Conservation (phyloP, 306 rosid species). For the Lotus japonicus region DNA sequence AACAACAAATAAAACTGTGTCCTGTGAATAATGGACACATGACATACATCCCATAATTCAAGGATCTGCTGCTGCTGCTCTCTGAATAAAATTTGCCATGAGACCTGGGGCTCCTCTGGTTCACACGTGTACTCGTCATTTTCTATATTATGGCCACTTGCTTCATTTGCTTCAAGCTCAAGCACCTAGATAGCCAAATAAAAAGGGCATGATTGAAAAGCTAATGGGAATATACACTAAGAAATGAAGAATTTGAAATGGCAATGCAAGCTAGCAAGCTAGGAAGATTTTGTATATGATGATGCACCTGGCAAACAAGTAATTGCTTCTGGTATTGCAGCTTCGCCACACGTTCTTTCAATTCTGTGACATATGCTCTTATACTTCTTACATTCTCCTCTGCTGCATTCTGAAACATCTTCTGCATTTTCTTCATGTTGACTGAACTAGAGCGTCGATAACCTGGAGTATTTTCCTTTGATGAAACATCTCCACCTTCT, state of each 20-base stretch:
- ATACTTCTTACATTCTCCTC: constrained; percentile 99
- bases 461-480: constrained; percentile 76
- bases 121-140: constrained; percentile 51
- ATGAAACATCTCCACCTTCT: constrained; percentile 79
- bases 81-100: constrained; percentile 79
- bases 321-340: constrained; percentile 96
- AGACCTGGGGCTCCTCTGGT: constrained; percentile 53
- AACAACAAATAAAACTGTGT: constrained; percentile 91
- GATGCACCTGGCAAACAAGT: constrained; percentile 84
- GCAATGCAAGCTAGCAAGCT: not conserved
- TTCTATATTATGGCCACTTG: constrained; percentile 69
- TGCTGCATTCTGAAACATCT: constrained; percentile 99
- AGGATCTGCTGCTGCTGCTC: constrained; percentile 82
- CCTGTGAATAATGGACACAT: constrained; percentile 93
- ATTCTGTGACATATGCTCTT: constrained; percentile 90
- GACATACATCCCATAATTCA: constrained; percentile 87
- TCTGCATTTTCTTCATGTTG: constrained; percentile 99
- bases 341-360: constrained; percentile 99
- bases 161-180: constrained; percentile 97
- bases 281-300: not conserved
- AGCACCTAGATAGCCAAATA: constrained; percentile 54
- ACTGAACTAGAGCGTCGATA: constrained; percentile 86
- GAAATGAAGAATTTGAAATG: not conserved
- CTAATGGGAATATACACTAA: not conserved
- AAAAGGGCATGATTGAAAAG: not conserved